phyloP scores from a whole-genome alignment of 2,329 filamentous ascomycete species.

The Fonsecaea multimorphosa region DNA sequence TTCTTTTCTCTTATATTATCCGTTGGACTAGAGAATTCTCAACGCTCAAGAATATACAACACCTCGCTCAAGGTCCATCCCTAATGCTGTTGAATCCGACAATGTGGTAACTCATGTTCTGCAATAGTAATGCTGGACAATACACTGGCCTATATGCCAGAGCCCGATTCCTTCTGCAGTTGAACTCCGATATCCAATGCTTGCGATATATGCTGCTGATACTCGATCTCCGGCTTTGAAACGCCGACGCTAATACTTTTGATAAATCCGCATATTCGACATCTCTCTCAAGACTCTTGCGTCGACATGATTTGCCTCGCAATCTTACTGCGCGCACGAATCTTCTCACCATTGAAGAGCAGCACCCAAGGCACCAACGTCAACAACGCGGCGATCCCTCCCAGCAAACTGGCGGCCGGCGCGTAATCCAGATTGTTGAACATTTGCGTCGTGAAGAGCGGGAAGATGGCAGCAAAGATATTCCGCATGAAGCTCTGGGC shows the following conservation, averaged over 20 bases:
- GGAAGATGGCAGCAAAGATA: conserved; percentile 79
- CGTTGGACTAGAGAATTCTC: not conserved
- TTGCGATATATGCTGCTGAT: not conserved
- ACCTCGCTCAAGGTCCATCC: not conserved
- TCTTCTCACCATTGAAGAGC: conserved; percentile 76
- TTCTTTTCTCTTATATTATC: not conserved
- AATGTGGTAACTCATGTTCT: not conserved
- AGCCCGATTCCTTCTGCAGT: not conserved
- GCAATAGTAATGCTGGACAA: not conserved
- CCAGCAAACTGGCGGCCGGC: conserved; percentile 75
- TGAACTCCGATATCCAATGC: not conserved
- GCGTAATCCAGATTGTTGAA: conserved; percentile 74
- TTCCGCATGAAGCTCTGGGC: conserved; percentile 89
- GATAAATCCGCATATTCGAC: not conserved
- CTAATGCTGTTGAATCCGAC: not conserved
- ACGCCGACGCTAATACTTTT: not conserved
- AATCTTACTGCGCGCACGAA: conserved; percentile 77
- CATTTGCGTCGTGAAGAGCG: conserved; percentile 74
- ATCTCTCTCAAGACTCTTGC: not conserved
- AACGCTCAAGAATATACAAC: not conserved
- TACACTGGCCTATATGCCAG: not conserved
- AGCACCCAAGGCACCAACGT: conserved; percentile 88
- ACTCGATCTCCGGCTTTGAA: not conserved
- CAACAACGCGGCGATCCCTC: conserved; percentile 69
- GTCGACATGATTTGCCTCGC: conserved; percentile 56